Evolutionary conservation across 345 rosid species (phyloP), one percentile per base, ranked within the genome.

Genomic region (Salix exigua): DNA sequence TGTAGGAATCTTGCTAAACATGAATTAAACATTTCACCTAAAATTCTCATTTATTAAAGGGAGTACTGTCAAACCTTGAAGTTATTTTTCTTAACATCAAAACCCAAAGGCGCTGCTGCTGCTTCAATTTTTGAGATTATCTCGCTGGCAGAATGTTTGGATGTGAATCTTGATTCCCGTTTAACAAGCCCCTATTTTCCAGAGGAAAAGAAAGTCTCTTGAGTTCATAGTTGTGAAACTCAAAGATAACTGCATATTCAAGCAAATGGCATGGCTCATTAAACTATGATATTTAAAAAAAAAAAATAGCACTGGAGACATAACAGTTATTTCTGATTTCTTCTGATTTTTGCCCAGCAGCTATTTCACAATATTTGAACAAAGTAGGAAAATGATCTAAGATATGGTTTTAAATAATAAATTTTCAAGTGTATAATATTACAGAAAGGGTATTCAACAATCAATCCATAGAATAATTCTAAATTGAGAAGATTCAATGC

Each of bases 1-100:
- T 37, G 26, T 19, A 19, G 58, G 26, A 28, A 26, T 60, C n/a
- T 63, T 77, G 33, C 37, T 33, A 8, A 12, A 23, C 44, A 11
- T 35, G 26, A 68, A 68, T 18, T 31, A 66, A 66, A 37, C 21
- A 55, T 53, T 21, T 17, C n/a, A 40, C n/a, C 68, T 18, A n/a
- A n/a, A 26, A 40, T 21, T 58, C n/a, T 40, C 30, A 26, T 12
- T 58, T 9, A 77, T 23, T 48, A 50, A 38, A 48, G 35, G 42
- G 53, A 40, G 31, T 7, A 31, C 55, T 60, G 23, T 50, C 77
- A 25, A 74, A 96, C 99, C 99, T 96, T 96, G 86, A 77, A 87
- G 77, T 94, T 94, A 70, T 92, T 91, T 89, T 89, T 96, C 92
- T 94, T 92, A 58, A 96, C 95, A 64, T 88, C 98, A 79, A 96